phyloP scores from a whole-genome alignment of 768 basidiomycete species.

The Termitomyces sp. region DNA sequence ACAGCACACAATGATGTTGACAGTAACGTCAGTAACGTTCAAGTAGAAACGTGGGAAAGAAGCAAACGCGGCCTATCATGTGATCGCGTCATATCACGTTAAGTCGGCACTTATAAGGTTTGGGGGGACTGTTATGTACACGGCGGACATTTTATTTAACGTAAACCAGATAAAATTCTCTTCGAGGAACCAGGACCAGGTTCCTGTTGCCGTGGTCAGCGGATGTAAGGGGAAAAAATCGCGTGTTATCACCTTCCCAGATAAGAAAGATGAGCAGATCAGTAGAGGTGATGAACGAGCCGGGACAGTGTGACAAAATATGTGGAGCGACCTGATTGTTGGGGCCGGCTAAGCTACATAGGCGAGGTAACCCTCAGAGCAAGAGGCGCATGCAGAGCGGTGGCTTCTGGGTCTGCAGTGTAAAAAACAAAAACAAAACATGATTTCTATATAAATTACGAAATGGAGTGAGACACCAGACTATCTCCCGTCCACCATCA shows the following conservation, averaged over 20 bases:
- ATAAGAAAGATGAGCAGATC: slow-evolving; percentile 11
- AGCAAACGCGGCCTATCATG: slow-evolving; percentile 1
- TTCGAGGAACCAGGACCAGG: too few species aligned
- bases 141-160: too few species aligned
- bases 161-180: too few species aligned
- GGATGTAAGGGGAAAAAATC: background rate
- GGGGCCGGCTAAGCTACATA: background rate
- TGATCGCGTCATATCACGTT: background rate
- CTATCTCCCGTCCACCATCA: slow-evolving; percentile 4
- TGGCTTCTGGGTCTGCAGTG: too few species aligned
- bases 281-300: slow-evolving; percentile 5
- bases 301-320: background rate
- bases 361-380: too few species aligned
- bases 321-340: background rate
- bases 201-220: background rate
- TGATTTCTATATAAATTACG: background rate
- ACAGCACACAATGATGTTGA: background rate
- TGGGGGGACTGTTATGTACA: too few species aligned
- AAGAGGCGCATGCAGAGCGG: too few species aligned
- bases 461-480: slow-evolving; percentile 1
- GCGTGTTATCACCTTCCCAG: slow-evolving; percentile 5
- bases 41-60: background rate
- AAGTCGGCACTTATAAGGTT: background rate
- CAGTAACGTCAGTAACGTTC: background rate
- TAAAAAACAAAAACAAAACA: background rate